Evolutionary conservation across 202 grass and related monocot species (phyloP), one percentile per base, ranked within the genome.

Genomic region (Bolboschoenoplectus hybrid): DNA sequence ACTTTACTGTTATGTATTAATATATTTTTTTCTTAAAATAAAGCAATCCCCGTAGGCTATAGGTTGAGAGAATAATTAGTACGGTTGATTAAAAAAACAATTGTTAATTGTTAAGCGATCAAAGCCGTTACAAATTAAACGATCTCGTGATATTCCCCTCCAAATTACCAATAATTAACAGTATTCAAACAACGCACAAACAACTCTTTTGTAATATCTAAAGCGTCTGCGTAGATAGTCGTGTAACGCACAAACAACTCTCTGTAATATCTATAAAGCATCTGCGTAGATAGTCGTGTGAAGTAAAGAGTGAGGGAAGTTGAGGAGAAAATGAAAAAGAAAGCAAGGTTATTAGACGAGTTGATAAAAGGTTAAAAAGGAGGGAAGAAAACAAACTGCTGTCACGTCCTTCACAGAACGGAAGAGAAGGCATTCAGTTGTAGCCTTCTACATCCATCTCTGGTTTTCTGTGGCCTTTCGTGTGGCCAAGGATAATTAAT

Each of bases 361-460:
- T 26, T 58, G 14, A 76, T 39, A 78, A 60, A 79, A 80, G 20
- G 13, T 50, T 26, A 20, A 56, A 57, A 11, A 17, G 20, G 20
- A 34, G 13, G 53, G 35, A 80, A 55, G 65, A 71, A 56, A 84
- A 71, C 82, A 84, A 84, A 68, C 4, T 71, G 13, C 17, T 58
- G 81, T 83, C 82, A 84, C 46, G 64, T 39, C 64, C 34, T 84
- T 84, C 65, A 84, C 82, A 87, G 64, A 82, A 82, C 81, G 82
- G 63, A 74, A 63, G 43, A 64, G 71, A 58, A 80, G 84, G 77
- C 84, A 35, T 49, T 85, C 55, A 61, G 74, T 79, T 86, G 47
- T 74, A 74, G 17, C 14, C 41, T 73, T 73, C 17, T 73, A 73
- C 69, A 10, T 38, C 65, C 8, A 74, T 51, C 17, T 13, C 2